Base-by-base conservation (phyloP, 2,329 filamentous ascomycete species). In the Alternaria gaisen region DNA sequence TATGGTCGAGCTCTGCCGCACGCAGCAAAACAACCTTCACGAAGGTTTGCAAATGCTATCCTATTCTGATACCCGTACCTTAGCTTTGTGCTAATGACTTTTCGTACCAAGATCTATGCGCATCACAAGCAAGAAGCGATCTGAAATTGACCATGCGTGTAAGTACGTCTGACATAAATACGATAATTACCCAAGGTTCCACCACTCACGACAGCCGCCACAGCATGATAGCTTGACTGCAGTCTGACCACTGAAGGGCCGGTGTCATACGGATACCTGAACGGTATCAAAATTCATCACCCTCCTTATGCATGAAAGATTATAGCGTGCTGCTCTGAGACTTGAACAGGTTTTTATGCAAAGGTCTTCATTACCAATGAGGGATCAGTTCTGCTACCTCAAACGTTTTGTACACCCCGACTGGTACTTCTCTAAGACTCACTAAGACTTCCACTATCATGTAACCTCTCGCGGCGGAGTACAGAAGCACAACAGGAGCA, bases 141-240 rank as follows among this genome's bases (percentile, higher is more conserved):
- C 9, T 0, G 0, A 30, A 12, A 30, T 30, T 0, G 28, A 2
- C 28, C 0, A 30, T 12, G 28, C 3, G 28, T 30, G 28, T 30
- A 30, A 30, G 4, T 11, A 11, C 10, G 0, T 30, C 0, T 0
- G 28, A 5, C 10, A 0, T 30, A 0, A 30, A 30, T 11, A 0
- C 28, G 28, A 30, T 0, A 30, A 11, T 1, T 30, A 30, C 28
- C 28, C 28, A 11, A 30, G 28, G 28, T 30, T 30, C 1, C 9
- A 30, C 28, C 0, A 30, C 1, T 11, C 1, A 0, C 28, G 28
- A 30, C 28, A 30, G 28, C 10, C 10, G 1, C 28, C 3, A 30
- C 1, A 1, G 28, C 28, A 30, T 30, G 28, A 30, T 0, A 1
- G 28, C 28, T 30, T 10, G 28, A 30, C 10, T 30, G 28, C 9